Evolutionary conservation across 2,329 filamentous ascomycete species (phyloP).

Genomic region (Penicillium sp.): DNA sequence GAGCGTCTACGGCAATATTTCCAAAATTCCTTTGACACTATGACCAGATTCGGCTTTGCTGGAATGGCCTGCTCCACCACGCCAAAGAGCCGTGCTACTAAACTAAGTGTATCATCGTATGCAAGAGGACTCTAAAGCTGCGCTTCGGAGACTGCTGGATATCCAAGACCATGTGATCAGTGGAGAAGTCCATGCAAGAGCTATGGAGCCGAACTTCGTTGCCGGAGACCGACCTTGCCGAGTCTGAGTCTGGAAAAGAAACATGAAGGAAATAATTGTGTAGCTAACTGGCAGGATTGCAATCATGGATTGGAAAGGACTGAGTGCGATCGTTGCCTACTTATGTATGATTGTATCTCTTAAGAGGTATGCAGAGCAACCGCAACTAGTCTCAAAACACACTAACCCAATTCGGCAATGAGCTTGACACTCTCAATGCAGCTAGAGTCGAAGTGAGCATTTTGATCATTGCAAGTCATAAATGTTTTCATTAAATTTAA

Average conservation of each 20-base stretch:
- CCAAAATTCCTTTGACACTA: neutral
- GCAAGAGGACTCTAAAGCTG: conserved; percentile 28
- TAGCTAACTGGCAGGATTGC: neutral
- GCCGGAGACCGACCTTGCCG: conserved; percentile 40
- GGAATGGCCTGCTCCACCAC: conserved; percentile 27
- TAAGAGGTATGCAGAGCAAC: conserved; percentile 9
- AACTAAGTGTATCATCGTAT: too few relatives aligned
- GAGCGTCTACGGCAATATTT: neutral
- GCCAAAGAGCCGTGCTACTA: too few relatives aligned
- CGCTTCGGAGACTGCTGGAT: conserved; percentile 39
- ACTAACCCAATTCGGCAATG: conserved; percentile 35
- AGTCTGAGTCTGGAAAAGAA: conserved; percentile 32
- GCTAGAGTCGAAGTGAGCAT: neutral
- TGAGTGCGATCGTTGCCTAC: neutral
- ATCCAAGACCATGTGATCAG: conserved; percentile 42
- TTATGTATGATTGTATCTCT: neutral
- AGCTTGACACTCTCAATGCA: conserved; percentile 17
- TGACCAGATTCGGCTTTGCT: neutral
- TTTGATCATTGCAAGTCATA: neutral
- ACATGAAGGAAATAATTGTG: neutral
- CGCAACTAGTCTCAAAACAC: conserved; percentile 13
- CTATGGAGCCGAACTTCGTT: conserved; percentile 40
- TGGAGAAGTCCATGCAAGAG: conserved; percentile 36
- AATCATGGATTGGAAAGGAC: neutral
- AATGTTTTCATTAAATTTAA: neutral